Evolutionary conservation across 768 basidiomycete genomes (phyloP), one percentile per base, ranked within the genome.

Genomic region (Butyriboletus loyo): DNA sequence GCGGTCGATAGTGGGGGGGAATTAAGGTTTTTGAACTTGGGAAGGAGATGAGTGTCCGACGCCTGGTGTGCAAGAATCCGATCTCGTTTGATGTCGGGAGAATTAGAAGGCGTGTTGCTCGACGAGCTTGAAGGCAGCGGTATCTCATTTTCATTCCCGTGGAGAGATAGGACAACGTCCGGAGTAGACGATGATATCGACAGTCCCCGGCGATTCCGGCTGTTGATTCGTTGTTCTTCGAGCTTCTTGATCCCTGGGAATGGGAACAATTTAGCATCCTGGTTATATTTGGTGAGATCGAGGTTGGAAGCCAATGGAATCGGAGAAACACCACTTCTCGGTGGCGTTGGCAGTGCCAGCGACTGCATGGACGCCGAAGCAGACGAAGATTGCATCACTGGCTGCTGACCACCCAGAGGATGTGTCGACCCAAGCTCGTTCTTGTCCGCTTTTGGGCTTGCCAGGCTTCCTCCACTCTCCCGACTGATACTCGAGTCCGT

Each of bases 181-280:
- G 80, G 78, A 15, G 76, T 77, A 10, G 80, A 78, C 8, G 75
- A 71, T 3, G 77, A 78, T 67, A 67, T 72, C 46, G 66, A 76
- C 41, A 82, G 68, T 7, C 78, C 80, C 48, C 78, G 79, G 41
- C 78, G 79, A 49, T 77, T 76, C 31, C 83, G 80, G 59, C 76
- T 83, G 30, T 68, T 70, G 47, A 66, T 67, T 46, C 84, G 78
- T 61, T 88, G 82, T 64, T 89, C 85, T 66, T 89, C 89, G 34
- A 93, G 75, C 60, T 82, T 80, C 62, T 85, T 80, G 68, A 93
- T 86, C 34, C 91, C 92, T 24, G 91, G 92, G 78, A 96, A 94
- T 1, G 94, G 92, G 70, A 87, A 89, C 32, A 97, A 75, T 66
- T 98, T 98, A 30, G 80, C 67, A 52, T 81, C 77, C 47, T 60